Evolutionary conservation across 768 basidiomycete genomes (phyloP).

Genomic region (Leccinum truebloodii): DNA sequence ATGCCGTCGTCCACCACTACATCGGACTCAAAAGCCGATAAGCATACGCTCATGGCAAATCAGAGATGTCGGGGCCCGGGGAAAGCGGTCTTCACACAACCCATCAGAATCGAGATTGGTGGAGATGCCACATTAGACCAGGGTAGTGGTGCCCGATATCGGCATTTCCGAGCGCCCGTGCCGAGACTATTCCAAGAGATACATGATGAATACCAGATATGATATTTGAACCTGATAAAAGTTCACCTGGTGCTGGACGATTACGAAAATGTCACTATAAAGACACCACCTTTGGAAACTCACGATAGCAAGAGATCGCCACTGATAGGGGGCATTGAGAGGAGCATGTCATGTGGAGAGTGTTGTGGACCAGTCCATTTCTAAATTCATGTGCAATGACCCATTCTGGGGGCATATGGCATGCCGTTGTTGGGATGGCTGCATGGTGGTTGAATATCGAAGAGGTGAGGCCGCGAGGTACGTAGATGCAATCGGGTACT

Average conservation of each 20-base stretch:
- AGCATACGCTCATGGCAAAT: neutral
- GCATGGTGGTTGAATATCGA: no score
- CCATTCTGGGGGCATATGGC: no score
- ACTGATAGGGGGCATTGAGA: neutral
- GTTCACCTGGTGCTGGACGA: neutral
- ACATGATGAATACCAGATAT: neutral
- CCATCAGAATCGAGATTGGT: neutral
- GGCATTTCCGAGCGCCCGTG: no score
- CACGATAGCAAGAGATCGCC: neutral
- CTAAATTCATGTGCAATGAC: no score
- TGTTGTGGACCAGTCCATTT: no score
- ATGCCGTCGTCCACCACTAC: neutral
- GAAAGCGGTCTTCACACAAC: neutral
- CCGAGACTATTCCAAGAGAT: neutral
- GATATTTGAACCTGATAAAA: neutral
- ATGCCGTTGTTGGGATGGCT: no score
- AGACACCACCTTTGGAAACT: no score
- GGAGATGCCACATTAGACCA: neutral
- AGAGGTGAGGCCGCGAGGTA: no score
- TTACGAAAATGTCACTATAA: neutral
- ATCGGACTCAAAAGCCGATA: neutral
- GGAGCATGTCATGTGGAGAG: neutral
- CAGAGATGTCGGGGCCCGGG: neutral
- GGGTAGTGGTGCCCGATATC: neutral
- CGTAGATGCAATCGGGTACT: neutral